phyloP scores from a whole-genome alignment of 1,284 basidiomycete species.

The Ceratobasidium sp. region DNA sequence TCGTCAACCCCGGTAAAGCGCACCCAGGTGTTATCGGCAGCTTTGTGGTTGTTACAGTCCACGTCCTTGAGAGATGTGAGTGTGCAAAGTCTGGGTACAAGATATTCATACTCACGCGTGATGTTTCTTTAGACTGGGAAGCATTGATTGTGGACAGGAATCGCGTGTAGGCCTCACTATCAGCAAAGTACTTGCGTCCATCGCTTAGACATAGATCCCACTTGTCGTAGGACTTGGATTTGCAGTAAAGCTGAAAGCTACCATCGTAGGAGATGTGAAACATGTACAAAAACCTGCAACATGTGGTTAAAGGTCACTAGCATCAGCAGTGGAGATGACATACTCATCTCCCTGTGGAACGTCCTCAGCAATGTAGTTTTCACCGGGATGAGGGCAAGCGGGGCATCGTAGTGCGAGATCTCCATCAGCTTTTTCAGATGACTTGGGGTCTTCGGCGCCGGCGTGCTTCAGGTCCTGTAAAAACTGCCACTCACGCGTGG shows the following conservation, averaged over 20 bases:
- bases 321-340: neutral
- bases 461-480: neutral
- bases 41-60: conserved; percentile 12
- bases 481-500: neutral
- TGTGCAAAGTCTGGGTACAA: too few species aligned
- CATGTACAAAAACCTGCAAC: neutral
- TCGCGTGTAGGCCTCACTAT: neutral
- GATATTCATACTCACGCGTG: too few species aligned
- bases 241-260: neutral
- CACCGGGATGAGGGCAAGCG: neutral
- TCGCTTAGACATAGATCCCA: conserved; percentile 8
- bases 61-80: neutral
- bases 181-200: conserved; percentile 14
- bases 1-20: neutral
- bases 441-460: too few species aligned
- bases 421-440: too few species aligned
- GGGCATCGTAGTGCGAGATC: conserved; percentile 17
- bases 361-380: neutral
- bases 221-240: neutral
- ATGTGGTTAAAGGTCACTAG: neutral
- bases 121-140: too few species aligned
- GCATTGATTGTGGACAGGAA: too few species aligned
- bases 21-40: neutral
- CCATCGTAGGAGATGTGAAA: conserved; percentile 26
- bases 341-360: neutral